These are phyloP conservation scores for Eucalyptus pumila DNA, from an alignment of 345 rosid species.

Conservation along the genomic window DNA sequence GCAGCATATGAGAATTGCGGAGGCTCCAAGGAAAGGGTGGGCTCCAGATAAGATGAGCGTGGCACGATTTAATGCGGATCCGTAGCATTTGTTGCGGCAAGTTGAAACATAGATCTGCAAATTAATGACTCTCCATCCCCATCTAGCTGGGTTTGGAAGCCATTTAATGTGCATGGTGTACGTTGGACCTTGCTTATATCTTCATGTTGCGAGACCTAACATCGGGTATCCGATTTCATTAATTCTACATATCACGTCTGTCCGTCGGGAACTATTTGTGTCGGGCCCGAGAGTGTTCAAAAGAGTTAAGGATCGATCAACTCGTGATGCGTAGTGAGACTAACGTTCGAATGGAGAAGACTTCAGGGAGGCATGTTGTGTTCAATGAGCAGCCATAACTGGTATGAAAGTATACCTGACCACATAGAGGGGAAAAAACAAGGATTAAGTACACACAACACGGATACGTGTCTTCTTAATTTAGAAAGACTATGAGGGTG, in stretches of 20 bases:
- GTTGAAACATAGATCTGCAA: not conserved
- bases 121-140: not conserved
- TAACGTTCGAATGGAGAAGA: not conserved
- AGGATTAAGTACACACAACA: not conserved
- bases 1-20: too few relatives aligned
- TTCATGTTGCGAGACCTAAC: not conserved
- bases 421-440: not conserved
- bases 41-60: not conserved
- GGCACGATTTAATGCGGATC: not conserved
- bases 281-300: not conserved
- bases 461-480: rapidly evolving
- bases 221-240: not conserved
- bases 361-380: not conserved
- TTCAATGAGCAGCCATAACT: not conserved
- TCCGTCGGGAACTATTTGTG: not conserved
- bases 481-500: rapidly evolving
- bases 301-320: not conserved
- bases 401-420: not conserved
- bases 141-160: not conserved
- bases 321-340: rapidly evolving
- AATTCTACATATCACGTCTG: not conserved
- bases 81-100: not conserved
- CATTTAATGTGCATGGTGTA: not conserved
- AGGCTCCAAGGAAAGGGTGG: not conserved
- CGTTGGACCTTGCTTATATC: not conserved